Evolutionary conservation across 1,284 basidiomycete species (phyloP), one percentile per base, ranked within the genome.

Genomic region (Puccinia triticina): DNA sequence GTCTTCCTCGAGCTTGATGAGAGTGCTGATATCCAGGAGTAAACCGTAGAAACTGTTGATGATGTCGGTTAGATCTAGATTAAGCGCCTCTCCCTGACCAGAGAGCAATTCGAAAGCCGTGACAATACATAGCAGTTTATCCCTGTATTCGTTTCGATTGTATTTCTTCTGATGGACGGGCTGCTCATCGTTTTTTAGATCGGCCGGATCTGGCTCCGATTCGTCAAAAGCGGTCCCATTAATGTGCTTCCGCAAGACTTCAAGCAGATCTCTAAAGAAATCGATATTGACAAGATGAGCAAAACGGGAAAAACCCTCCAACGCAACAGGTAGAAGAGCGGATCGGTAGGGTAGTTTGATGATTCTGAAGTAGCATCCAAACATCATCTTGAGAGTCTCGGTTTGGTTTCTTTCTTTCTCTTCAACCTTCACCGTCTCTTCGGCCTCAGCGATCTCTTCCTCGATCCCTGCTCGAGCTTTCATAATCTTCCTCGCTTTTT

Each of bases 281-380:
- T 99, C 97, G 85, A 99, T 91, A 88, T 98, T 99, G 87, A 99
- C 95, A 82, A 98, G 90, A 87, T 99, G 97, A 0, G 96, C 93
- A 86, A 94, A 99, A 88, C 92, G 92, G 7, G 95, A 92, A 85
- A 99, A 93, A 83, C 97, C 97, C 86, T 93, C 92, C 84, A 99
- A 89, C 40, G 95, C 95, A 37, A 93, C 91, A 16, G 95, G 92
- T 29, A 99, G 90, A 12, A 99, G 90, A 8, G 93, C 92, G 3
- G 92, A 93, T 23, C 92, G 92, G n/a, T 89, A 89, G 8, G 93
- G 91, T 85, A 92, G 92, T 88, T 99, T 99, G 84, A 99, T 89
- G 85, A 99, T 93, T 84, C 93, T 92, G 88, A 99, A 99, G 88
- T 99, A 99, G 72, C 99, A 90, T 37, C 96, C 95, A 87, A 99